phyloP scores from a whole-genome alignment of 2,329 filamentous ascomycete genomes.

The Dactylonectria estremocensis region DNA sequence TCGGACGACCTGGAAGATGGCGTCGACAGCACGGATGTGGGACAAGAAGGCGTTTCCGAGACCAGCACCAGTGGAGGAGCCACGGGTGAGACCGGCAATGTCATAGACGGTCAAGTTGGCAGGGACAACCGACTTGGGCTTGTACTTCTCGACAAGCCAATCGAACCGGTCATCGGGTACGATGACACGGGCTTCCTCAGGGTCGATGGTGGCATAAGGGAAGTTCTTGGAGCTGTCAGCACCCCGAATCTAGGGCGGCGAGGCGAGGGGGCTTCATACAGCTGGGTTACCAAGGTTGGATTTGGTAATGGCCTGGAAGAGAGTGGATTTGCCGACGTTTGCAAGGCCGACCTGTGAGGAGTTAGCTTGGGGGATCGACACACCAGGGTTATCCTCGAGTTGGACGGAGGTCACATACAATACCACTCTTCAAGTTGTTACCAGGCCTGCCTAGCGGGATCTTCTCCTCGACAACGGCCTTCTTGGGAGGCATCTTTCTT shows the following conservation, averaged over 20 bases:
- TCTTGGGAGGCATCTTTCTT: conserved; percentile 94
- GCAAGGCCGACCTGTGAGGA: conserved; percentile 88
- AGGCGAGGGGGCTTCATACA: conserved; percentile 68
- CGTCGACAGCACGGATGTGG: conserved; percentile 97
- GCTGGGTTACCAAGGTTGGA: conserved; percentile 97
- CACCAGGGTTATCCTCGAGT: not conserved
- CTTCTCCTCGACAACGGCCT: conserved; percentile 93
- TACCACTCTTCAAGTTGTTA: conserved; percentile 99
- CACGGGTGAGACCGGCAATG: conserved; percentile 95
- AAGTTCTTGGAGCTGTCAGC: conserved; percentile 81
- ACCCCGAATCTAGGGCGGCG: conserved; percentile 55
- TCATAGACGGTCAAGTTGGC: conserved; percentile 99
- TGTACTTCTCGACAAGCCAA: conserved; percentile 96
- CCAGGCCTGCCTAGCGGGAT: conserved; percentile 94
- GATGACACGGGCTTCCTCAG: conserved; percentile 97
- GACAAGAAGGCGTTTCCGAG: conserved; percentile 98
- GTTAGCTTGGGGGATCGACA: conserved; percentile 41
- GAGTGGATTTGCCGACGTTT: conserved; percentile 99
- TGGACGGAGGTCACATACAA: conserved; percentile 74
- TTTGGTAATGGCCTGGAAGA: conserved; percentile 99
- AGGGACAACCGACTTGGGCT: conserved; percentile 96
- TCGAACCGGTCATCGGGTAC: conserved; percentile 97
- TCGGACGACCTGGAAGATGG: conserved; percentile 96
- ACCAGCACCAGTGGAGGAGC: conserved; percentile 96
- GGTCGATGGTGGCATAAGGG: conserved; percentile 98